A percentile compares a stretch with the other conserved stretches of the same genome.
Conservation (phyloP, 345 rosid genomes). For the Aquilaria malaccensis region DNA sequence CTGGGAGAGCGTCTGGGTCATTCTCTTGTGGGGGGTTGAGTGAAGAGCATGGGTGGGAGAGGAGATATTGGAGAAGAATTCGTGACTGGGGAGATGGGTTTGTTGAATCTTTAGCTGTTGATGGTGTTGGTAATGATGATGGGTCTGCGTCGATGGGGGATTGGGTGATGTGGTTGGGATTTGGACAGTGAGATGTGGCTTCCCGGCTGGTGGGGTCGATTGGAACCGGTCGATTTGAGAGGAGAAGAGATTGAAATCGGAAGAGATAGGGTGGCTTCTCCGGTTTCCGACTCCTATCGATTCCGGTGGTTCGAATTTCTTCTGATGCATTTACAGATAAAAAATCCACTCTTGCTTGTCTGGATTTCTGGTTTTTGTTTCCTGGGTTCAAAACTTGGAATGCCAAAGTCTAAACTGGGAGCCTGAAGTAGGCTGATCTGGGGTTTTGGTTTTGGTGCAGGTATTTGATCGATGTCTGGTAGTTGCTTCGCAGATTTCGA, state of each 20-base stretch:
- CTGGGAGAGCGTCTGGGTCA: constrained; percentile 32
- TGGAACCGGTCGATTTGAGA: constrained; percentile 20
- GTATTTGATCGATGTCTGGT: too few relatives aligned
- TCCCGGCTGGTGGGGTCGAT: constrained; percentile 7
- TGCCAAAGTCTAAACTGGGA: too few relatives aligned
- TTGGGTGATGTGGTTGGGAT: constrained; percentile 28
- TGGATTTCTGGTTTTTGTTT: too few relatives aligned
- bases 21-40: constrained; percentile 43
- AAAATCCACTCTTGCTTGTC: too few relatives aligned
- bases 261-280: too few relatives aligned
- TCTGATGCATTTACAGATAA: too few relatives aligned
- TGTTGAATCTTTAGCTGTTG: not conserved
- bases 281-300: too few relatives aligned
- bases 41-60: constrained; percentile 18
- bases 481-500: too few relatives aligned
- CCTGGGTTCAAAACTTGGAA: too few relatives aligned
- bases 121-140: not conserved
- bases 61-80: constrained; percentile 13
- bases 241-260: constrained; percentile 19
- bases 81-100: constrained; percentile 18
- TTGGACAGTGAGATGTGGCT: constrained; percentile 32
- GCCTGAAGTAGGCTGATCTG: too few relatives aligned
- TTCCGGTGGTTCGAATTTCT: too few relatives aligned
- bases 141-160: constrained; percentile 4
- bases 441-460: too few relatives aligned